phyloP scores from a whole-genome alignment of 2,329 filamentous ascomycete species.

The Sordariomycetes sp. region DNA sequence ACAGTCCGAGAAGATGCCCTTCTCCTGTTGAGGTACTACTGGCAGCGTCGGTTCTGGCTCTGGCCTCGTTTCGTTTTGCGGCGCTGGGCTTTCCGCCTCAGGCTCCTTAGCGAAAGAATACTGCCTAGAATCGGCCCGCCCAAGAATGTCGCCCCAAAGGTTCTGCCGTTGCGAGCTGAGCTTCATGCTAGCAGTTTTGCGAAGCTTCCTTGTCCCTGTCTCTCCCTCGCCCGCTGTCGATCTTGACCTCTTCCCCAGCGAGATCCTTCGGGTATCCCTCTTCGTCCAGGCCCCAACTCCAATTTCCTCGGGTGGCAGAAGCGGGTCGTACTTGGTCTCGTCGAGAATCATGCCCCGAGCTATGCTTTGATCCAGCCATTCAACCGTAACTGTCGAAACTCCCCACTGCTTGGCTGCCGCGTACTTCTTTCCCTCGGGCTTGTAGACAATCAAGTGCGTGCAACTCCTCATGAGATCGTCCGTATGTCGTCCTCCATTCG shows the following conservation, averaged over 20 bases:
- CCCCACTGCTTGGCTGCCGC: slow-evolving; percentile 76
- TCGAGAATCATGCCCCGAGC: slow-evolving; percentile 85
- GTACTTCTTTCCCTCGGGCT: slow-evolving; percentile 82
- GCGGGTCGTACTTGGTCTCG: slow-evolving; percentile 74
- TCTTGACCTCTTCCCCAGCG: slow-evolving; percentile 50
- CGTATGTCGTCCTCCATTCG: slow-evolving; percentile 74
- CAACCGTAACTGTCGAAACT: slow-evolving; percentile 67
- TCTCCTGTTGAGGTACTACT: slow-evolving; percentile 1
- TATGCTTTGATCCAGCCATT: slow-evolving; percentile 80
- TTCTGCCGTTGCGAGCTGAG: slow-evolving; percentile 70
- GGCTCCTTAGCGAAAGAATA: slow-evolving; percentile 19
- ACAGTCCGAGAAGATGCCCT: slow-evolving; percentile 43
- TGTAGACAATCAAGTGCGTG: slow-evolving; percentile 77
- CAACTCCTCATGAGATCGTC: slow-evolving; percentile 79
- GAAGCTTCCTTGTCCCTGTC: slow-evolving; percentile 67
- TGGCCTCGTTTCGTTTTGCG: slow-evolving; percentile 3
- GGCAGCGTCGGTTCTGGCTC: slow-evolving; percentile 2
- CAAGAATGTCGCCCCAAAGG: slow-evolving; percentile 87
- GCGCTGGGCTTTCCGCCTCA: slow-evolving; percentile 3
- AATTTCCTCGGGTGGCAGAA: slow-evolving; percentile 58
- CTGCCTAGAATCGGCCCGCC: slow-evolving; percentile 26
- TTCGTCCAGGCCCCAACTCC: slow-evolving; percentile 68
- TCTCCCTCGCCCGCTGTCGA: slow-evolving; percentile 36
- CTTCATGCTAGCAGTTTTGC: slow-evolving; percentile 79
- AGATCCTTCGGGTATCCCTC: slow-evolving; percentile 32